Evolutionary conservation across 164 flowering plant genomes (phyloP).

Genomic region (Vitis labrusca): DNA sequence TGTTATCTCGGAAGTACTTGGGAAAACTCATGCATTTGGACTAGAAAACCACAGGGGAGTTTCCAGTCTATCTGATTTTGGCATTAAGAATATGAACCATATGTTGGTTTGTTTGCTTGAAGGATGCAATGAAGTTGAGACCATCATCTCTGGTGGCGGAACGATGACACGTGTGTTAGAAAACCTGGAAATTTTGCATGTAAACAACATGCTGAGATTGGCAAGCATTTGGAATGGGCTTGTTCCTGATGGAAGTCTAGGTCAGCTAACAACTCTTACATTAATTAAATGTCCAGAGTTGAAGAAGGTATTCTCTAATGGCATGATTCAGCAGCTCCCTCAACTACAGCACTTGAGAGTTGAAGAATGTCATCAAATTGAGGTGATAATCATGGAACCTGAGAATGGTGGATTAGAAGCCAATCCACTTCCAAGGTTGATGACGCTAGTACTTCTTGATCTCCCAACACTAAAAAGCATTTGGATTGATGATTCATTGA

Average conservation of each 20-base stretch:
- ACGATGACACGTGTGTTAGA: too few relatives aligned
- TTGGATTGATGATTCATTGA: neutral
- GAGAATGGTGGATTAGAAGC: neutral
- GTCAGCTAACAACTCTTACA: neutral
- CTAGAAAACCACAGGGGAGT: too few relatives aligned
- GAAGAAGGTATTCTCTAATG: conserved; percentile 1
- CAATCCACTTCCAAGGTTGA: conserved; percentile 3
- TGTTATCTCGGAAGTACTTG: too few relatives aligned
- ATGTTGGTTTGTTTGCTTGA: too few relatives aligned
- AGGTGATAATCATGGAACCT: conserved; percentile 6
- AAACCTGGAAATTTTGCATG: too few relatives aligned
- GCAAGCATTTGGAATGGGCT: too few relatives aligned
- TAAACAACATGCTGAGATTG: too few relatives aligned
- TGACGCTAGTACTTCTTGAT: conserved; percentile 3
- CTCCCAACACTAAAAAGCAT: conserved; percentile 11
- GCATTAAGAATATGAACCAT: too few relatives aligned
- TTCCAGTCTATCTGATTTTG: too few relatives aligned
- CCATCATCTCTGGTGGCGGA: too few relatives aligned
- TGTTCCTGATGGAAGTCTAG: neutral
- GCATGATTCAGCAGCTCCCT: conserved; percentile 8
- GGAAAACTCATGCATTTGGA: too few relatives aligned
- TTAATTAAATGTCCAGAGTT: conserved; percentile 9
- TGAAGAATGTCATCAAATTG: conserved; percentile 9
- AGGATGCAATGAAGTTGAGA: too few relatives aligned
- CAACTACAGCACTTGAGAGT: conserved; percentile 4